Conservation (phyloP, 1,139 yeast species). For the Nakaseomyces kungkrabaensis region DNA sequence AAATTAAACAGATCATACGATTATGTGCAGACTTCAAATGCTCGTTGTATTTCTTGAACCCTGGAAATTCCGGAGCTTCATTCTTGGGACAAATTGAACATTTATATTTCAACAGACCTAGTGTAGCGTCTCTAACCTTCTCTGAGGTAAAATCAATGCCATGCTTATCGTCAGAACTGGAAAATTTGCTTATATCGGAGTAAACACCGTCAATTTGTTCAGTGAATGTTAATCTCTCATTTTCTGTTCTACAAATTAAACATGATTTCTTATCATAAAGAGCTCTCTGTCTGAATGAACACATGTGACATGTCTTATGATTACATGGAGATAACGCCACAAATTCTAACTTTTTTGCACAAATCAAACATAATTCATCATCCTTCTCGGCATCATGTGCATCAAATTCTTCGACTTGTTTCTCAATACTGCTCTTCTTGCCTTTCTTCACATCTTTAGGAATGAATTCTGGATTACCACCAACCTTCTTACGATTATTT, state of each 20-base stretch:
- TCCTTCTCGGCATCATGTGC: constrained; percentile 30
- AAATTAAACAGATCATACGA: constrained; percentile 59
- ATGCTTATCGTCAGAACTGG: constrained; percentile 36
- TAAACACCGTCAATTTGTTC: constrained; percentile 37
- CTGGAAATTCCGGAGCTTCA: constrained; percentile 30
- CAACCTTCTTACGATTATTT: neutral
- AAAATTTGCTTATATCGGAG: constrained; percentile 29
- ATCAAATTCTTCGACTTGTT: neutral
- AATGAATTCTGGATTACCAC: neutral
- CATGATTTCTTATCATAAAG: constrained; percentile 66
- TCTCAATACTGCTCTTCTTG: neutral
- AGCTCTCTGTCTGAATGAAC: constrained; percentile 77
- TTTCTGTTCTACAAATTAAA: constrained; percentile 72
- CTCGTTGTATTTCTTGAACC: constrained; percentile 49
- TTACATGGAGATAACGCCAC: constrained; percentile 75
- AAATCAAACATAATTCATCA: constrained; percentile 57
- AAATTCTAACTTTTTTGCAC: constrained; percentile 60
- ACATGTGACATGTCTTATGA: constrained; percentile 73
- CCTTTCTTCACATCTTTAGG: neutral
- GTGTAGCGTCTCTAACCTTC: constrained; percentile 35
- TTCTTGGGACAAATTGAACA: constrained; percentile 40
- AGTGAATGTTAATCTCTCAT: constrained; percentile 50
- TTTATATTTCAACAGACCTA: constrained; percentile 42
- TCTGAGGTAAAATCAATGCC: constrained; percentile 45
- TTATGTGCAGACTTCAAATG: constrained; percentile 60